Base-by-base conservation (phyloP, 169 alveolate genomes). In the Blepharisma undulans region DNA sequence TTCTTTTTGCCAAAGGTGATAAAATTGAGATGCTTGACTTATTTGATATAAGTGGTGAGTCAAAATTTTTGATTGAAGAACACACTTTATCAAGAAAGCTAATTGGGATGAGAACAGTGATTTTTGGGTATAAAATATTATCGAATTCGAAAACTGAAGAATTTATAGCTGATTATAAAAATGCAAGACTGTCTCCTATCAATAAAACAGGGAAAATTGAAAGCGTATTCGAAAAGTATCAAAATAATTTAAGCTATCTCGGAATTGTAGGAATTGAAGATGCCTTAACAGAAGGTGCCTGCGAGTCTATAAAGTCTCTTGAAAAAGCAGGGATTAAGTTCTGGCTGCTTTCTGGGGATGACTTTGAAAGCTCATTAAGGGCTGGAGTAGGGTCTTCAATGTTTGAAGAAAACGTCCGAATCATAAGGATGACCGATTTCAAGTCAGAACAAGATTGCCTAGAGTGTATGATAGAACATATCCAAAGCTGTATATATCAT, bases 181-280 rank as follows among this genome's bases (percentile, higher is more conserved):
- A 61, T 66, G 80, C 91, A 19, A 60, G 16, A 71, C 6, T 16
- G 29, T 86, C 48, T 48, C 84, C 72, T n/a, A 71, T 86, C 74
- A 86, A 86, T 27, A 71, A 27, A 86, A 97, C 96, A 19, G 95
- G 93, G 76, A 93, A 92, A 91, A 86, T 97, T 81, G 97, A 94
- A 81, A 92, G 93, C 61, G 96, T 97, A 18, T 97, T 97, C 59
- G 97, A 95, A 85, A 89, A 93, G 80, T 93, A 97, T 60, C 99
- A 98, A 92, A 92, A 81, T 22, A 94, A 97, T 76, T 90, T 97
- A 34, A 95, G 94, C 36, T 91, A 97, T 74, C 91, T 98, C 89
- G 99, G 99, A 27, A 97, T 98, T 21, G 98, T 99, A 3, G 99
- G 98, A 8, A 96, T 98, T 32, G 99, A 98, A 93, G 99, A 97